Conservation (phyloP, 2,329 filamentous ascomycete genomes). For the Talaromyces sp. region DNA sequence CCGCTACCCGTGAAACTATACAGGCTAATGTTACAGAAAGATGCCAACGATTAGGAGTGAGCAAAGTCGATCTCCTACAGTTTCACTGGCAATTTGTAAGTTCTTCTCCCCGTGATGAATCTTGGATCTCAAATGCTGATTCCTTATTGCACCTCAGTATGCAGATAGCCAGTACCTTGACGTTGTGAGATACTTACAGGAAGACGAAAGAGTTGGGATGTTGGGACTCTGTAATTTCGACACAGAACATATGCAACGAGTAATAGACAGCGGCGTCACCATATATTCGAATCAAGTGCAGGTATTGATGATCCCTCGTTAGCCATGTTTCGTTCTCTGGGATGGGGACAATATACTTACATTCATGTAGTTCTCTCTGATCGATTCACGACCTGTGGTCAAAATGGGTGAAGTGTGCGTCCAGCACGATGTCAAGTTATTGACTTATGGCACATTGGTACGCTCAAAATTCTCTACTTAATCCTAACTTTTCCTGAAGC, state of each 20-base stretch:
- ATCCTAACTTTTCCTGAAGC: neutral
- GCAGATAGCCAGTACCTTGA: slow-evolving; percentile 37
- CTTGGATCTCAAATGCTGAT: slow-evolving; percentile 17
- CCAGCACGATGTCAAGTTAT: slow-evolving; percentile 39
- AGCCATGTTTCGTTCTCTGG: neutral
- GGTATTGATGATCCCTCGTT: slow-evolving; percentile 19
- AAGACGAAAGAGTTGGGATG: slow-evolving; percentile 31
- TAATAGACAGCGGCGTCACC: slow-evolving; percentile 31
- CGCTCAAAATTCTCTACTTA: neutral
- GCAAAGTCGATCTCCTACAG: slow-evolving; percentile 40
- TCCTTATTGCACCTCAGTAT: slow-evolving; percentile 18
- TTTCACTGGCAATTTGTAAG: slow-evolving; percentile 44
- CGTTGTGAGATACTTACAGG: slow-evolving; percentile 33
- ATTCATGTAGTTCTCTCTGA: slow-evolving; percentile 36
- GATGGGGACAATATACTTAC: neutral
- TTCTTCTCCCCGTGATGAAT: slow-evolving; percentile 18
- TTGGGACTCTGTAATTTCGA: slow-evolving; percentile 46
- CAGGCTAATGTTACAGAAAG: slow-evolving; percentile 36
- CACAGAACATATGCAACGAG: slow-evolving; percentile 35
- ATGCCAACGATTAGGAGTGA: slow-evolving; percentile 31
- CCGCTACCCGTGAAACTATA: slow-evolving; percentile 31
- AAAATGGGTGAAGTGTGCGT: slow-evolving; percentile 38
- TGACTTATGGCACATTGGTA: slow-evolving; percentile 45
- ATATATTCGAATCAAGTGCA: slow-evolving; percentile 41
- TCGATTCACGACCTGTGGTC: slow-evolving; percentile 38